A percentile compares a stretch with the other conserved stretches of the same genome.
Evolutionary conservation across 345 rosid species (phyloP).

Genomic region (Linum lewisii): DNA sequence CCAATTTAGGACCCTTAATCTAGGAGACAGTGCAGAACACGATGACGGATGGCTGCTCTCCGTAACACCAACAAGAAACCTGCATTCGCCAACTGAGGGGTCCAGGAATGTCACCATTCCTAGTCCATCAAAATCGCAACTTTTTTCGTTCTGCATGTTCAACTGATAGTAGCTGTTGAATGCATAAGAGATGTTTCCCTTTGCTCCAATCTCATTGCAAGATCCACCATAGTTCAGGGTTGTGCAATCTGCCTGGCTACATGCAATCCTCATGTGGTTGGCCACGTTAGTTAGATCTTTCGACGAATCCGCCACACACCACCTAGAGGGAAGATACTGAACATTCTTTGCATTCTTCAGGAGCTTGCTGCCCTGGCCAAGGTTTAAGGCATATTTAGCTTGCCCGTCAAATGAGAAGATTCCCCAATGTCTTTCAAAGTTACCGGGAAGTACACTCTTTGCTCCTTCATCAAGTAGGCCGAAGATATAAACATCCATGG

Average conservation of each 20-base stretch:
- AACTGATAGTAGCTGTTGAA: conserved; percentile 95
- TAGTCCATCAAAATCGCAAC: conserved; percentile 86
- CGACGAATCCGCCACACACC: conserved; percentile 85
- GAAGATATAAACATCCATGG: conserved; percentile 76
- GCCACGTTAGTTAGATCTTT: conserved; percentile 52
- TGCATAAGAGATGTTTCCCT: conserved; percentile 81
- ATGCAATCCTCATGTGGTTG: conserved; percentile 71
- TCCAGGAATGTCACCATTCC: conserved; percentile 81
- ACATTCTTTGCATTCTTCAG: conserved; percentile 65
- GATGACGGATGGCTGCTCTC: conserved; percentile 32
- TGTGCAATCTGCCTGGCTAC: conserved; percentile 81
- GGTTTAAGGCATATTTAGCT: conserved; percentile 75
- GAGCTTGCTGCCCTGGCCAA: conserved; percentile 58
- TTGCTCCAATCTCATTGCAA: conserved; percentile 70
- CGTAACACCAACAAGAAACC: conserved; percentile 85
- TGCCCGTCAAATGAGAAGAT: conserved; percentile 95
- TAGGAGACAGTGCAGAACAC: conserved; percentile 14
- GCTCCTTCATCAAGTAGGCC: conserved; percentile 90
- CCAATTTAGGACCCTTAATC: conserved; percentile 23
- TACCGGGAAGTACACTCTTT: conserved; percentile 72
- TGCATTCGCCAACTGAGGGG: conserved; percentile 81
- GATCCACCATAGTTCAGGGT: conserved; percentile 83
- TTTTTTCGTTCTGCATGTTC: conserved; percentile 63
- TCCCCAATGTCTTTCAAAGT: conserved; percentile 96
- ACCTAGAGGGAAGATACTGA: conserved; percentile 75